phyloP scores from a whole-genome alignment of 257 asterid genomes.

The Gardenia jasminoides region DNA sequence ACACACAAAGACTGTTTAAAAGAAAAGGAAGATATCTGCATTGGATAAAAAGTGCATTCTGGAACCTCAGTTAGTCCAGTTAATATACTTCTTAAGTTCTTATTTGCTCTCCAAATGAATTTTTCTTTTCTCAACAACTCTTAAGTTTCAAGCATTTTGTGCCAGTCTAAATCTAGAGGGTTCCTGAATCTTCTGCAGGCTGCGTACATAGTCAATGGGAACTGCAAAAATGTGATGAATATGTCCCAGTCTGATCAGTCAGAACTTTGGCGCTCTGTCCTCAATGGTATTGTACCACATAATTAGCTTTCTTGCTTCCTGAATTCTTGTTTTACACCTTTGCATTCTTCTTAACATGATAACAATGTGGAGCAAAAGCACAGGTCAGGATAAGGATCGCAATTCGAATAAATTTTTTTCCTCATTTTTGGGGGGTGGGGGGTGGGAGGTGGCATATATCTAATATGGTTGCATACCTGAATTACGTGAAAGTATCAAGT shows the following conservation, averaged over 20 bases:
- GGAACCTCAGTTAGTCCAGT: not conserved
- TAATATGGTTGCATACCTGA: not conserved
- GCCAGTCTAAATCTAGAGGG: not conserved
- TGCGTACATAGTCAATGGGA: conserved; percentile 82
- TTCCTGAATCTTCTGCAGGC: conserved; percentile 56
- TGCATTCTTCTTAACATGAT: not conserved
- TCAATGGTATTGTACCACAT: conserved; percentile 47
- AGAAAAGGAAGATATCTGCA: not conserved
- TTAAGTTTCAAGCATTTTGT: not conserved
- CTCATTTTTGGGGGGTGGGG: too few species aligned
- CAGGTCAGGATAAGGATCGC: not conserved
- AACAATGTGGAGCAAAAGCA: not conserved
- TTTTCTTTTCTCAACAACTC: not conserved
- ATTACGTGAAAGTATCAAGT: not conserved
- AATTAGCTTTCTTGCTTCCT: not conserved
- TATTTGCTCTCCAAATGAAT: not conserved
- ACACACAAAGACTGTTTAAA: not conserved
- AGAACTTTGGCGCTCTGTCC: conserved; percentile 88
- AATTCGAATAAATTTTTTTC: not conserved
- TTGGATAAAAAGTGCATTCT: not conserved
- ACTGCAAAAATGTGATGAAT: conserved; percentile 94
- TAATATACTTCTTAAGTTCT: not conserved
- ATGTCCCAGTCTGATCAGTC: conserved; percentile 92
- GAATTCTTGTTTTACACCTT: conserved; percentile 1
- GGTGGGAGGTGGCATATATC: too few species aligned